phyloP scores from a whole-genome alignment of 768 basidiomycete genomes.

The Mycena floridula region DNA sequence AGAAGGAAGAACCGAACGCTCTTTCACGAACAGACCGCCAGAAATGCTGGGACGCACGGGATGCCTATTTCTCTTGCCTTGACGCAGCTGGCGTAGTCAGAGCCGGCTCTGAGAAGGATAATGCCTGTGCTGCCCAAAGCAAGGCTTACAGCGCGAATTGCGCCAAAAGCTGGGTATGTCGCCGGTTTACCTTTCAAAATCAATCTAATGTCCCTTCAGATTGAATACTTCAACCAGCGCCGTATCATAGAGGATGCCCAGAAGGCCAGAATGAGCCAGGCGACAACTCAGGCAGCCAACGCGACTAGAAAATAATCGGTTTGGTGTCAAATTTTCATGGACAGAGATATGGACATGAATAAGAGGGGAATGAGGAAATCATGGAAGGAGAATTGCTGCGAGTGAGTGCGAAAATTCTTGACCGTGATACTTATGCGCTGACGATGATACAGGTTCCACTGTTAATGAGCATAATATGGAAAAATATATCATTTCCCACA shows the following conservation, averaged over 20 bases:
- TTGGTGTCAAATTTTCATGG: too few relatives aligned
- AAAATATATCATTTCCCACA: too few relatives aligned
- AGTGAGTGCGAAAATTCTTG: too few relatives aligned
- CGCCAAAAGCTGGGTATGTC: constrained; percentile 84
- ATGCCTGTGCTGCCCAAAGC: constrained; percentile 53
- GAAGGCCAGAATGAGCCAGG: constrained; percentile 57
- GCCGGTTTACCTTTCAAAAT: neutral
- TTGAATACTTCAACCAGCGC: constrained; percentile 93
- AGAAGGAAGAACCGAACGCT: constrained; percentile 31
- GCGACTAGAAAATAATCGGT: too few relatives aligned
- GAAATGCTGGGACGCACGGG: constrained; percentile 81
- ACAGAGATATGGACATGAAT: too few relatives aligned
- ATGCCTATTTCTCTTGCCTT: constrained; percentile 82
- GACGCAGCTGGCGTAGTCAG: constrained; percentile 63
- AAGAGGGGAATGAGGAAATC: too few relatives aligned
- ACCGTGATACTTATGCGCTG: too few relatives aligned
- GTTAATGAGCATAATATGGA: too few relatives aligned
- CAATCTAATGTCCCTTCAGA: constrained; percentile 36
- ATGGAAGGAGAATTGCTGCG: too few relatives aligned
- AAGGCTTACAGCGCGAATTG: constrained; percentile 64
- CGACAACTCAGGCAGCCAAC: constrained; percentile 28
- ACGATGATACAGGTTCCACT: too few relatives aligned
- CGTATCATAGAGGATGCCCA: constrained; percentile 77
- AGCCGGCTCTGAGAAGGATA: constrained; percentile 61
- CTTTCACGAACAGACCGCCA: constrained; percentile 61